Percentiles rank a stretch among this genome's conserved stretches.
Conservation (phyloP, 257 asterid genomes). For the Solanum chilense region DNA sequence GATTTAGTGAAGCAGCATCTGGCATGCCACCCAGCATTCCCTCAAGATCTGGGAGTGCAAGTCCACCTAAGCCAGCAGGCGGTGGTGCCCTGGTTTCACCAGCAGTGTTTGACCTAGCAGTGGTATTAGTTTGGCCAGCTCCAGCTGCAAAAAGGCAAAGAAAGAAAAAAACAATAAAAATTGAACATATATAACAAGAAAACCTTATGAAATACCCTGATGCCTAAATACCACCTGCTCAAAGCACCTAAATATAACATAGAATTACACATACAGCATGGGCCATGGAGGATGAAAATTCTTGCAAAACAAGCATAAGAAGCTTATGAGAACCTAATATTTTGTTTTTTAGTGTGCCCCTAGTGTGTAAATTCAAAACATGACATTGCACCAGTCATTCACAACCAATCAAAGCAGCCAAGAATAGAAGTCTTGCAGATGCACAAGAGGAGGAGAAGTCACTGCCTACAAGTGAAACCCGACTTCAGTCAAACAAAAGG, state of each 20-base stretch:
- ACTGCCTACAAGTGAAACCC: background rate
- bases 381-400: background rate
- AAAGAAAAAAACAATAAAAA: background rate
- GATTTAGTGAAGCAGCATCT: constrained; percentile 30
- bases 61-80: constrained; percentile 31
- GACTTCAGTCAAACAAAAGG: background rate
- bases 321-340: background rate
- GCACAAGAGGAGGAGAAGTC: background rate
- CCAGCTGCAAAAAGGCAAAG: constrained; percentile 26
- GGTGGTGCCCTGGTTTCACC: constrained; percentile 22
- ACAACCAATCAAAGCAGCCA: background rate
- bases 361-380: background rate
- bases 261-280: background rate
- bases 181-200: background rate
- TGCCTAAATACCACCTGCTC: background rate
- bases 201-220: background rate
- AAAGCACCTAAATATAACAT: background rate
- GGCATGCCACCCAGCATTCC: constrained; percentile 35
- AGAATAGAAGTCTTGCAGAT: background rate
- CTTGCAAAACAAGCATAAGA: background rate
- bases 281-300: background rate
- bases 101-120: constrained; percentile 21
- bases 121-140: constrained; percentile 22
- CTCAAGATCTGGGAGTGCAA: constrained; percentile 25
- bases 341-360: background rate